These are phyloP conservation scores for Diplocarpon mali DNA, from an alignment of 2,329 filamentous ascomycete species.

Conservation along the genomic window DNA sequence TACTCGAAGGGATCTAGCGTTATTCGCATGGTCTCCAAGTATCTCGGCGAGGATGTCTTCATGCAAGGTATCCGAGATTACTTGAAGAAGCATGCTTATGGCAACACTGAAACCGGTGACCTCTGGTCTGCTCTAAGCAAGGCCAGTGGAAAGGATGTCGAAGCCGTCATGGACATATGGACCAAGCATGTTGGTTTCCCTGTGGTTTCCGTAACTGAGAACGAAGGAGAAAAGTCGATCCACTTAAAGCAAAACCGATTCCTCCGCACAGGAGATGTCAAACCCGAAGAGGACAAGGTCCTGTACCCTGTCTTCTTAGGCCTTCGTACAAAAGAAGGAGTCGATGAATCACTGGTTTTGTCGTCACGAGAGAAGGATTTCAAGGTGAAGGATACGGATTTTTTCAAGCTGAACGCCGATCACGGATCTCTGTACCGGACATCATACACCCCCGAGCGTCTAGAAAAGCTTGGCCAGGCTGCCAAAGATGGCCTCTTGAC, in stretches of 20 bases:
- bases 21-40: conserved; percentile 92
- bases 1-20: conserved; percentile 96
- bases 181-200: conserved; percentile 94
- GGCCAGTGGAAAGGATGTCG: conserved; percentile 83
- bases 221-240: conserved; percentile 59
- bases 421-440: conserved; percentile 90
- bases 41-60: conserved; percentile 85
- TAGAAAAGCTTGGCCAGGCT: conserved; percentile 78
- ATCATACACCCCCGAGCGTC: conserved; percentile 70
- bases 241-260: conserved; percentile 92
- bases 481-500: conserved; percentile 70
- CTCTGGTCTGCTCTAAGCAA: conserved; percentile 81
- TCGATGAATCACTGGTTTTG: conserved; percentile 67
- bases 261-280: conserved; percentile 82
- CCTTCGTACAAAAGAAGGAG: conserved; percentile 70
- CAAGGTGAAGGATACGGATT: conserved; percentile 68
- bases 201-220: conserved; percentile 76
- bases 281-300: conserved; percentile 81
- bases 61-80: conserved; percentile 85
- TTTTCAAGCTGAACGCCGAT: conserved; percentile 95
- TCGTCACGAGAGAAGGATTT: conserved; percentile 62
- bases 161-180: conserved; percentile 89
- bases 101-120: conserved; percentile 84
- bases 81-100: conserved; percentile 92
- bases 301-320: conserved; percentile 85